These are phyloP conservation scores for Penicillium sp. DNA, from an alignment of 2,329 filamentous ascomycete genomes.

Conservation along the genomic window DNA sequence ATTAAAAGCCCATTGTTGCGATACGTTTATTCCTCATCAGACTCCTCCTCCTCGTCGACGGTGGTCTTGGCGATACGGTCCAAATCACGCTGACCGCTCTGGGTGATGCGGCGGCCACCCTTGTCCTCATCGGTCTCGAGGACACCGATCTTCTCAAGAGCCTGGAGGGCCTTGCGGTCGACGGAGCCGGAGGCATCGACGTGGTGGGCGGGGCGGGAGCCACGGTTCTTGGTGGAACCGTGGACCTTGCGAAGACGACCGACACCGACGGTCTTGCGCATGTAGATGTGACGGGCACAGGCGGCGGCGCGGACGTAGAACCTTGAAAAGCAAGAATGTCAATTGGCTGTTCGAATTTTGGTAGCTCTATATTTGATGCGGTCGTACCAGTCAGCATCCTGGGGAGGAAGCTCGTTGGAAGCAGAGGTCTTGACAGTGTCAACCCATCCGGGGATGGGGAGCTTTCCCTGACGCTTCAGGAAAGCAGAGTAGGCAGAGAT, in stretches of 20 bases:
- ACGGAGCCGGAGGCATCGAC: constrained; percentile 90
- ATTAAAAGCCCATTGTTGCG: constrained; percentile 21
- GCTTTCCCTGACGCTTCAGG: constrained; percentile 63
- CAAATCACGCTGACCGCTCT: constrained; percentile 97
- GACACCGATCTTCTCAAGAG: constrained; percentile 98
- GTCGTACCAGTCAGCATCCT: constrained; percentile 96
- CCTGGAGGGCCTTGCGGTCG: constrained; percentile 94
- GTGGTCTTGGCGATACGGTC: constrained; percentile 83
- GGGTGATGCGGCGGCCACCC: constrained; percentile 95
- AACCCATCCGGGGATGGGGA: constrained; percentile 67
- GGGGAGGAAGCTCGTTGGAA: constrained; percentile 93
- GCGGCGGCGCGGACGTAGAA: constrained; percentile 80
- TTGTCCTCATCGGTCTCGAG: constrained; percentile 97
- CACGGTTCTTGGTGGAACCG: constrained; percentile 95
- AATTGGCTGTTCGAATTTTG: constrained; percentile 8
- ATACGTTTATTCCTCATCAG: constrained; percentile 38
- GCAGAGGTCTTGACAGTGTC: constrained; percentile 98
- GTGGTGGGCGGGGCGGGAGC: constrained; percentile 82
- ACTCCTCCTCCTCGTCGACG: constrained; percentile 40
- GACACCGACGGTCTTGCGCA: constrained; percentile 98
- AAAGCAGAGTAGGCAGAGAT: constrained; percentile 59
- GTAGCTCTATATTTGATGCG: background rate
- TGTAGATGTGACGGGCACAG: constrained; percentile 95
- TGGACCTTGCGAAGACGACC: constrained; percentile 95
- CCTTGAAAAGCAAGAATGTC: constrained; percentile 30